Conservation (phyloP, 106 monocot genomes). For the Dendrobium officinale region DNA sequence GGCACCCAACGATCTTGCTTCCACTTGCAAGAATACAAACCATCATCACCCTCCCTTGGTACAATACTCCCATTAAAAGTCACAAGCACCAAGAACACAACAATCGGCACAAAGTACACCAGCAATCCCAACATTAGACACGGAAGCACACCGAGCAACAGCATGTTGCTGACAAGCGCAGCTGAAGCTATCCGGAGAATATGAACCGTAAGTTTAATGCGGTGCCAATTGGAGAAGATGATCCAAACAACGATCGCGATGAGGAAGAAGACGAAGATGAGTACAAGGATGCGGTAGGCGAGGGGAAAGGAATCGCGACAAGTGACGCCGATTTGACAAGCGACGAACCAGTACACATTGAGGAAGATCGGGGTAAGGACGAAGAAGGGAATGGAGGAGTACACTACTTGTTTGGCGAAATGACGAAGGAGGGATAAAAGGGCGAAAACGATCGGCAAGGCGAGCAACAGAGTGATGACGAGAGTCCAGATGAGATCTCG, state of each 20-base stretch:
- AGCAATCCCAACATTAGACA: conserved; percentile 33
- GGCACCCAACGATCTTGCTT: conserved; percentile 76
- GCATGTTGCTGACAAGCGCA: conserved; percentile 51
- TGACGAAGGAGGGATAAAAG: conserved; percentile 52
- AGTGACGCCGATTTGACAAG: conserved; percentile 28
- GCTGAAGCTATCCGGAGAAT: conserved; percentile 46
- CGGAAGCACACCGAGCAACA: conserved; percentile 42
- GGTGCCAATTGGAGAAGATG: conserved; percentile 67
- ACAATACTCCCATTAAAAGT: conserved; percentile 62
- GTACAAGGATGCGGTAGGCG: conserved; percentile 54
- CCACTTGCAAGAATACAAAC: conserved; percentile 51
- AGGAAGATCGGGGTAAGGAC: conserved; percentile 49
- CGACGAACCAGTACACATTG: conserved; percentile 85
- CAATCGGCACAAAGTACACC: conserved; percentile 42
- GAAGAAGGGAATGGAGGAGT: conserved; percentile 66
- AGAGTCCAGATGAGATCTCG: conserved; percentile 53
- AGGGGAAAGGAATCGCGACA: conserved; percentile 51
- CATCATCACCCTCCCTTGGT: conserved; percentile 24
- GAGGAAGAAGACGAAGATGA: conserved; percentile 60
- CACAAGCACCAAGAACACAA: conserved; percentile 67
- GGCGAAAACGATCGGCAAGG: conserved; percentile 28
- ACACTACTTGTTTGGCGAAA: conserved; percentile 64
- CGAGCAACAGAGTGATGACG: conserved; percentile 48
- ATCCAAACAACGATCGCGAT: conserved; percentile 56
- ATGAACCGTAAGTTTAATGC: conserved; percentile 55